Percentiles rank a stretch among this genome's conserved stretches.
Conservation (phyloP, 2,329 filamentous ascomycete species). For the Aspergillus japonicus region DNA sequence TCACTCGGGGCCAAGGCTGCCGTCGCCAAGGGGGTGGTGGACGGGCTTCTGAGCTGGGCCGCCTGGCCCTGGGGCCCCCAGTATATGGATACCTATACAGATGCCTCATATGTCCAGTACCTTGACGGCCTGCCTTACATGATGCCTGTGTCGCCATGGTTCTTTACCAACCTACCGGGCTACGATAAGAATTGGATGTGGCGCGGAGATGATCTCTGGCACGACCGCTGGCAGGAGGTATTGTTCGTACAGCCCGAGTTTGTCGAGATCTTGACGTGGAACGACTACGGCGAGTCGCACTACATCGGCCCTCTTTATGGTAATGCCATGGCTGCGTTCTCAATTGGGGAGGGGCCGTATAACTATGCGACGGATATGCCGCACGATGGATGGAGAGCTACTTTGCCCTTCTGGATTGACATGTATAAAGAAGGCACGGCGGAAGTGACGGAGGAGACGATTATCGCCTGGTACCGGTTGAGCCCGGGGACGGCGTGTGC, state of each 20-base stretch:
- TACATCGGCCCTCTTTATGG: too few species aligned
- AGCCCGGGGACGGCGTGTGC: too few species aligned
- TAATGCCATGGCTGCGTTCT: too few species aligned
- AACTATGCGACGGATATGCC: too few species aligned
- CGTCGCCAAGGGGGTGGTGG: constrained; percentile 26
- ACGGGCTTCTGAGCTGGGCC: constrained; percentile 44
- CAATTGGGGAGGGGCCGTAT: too few species aligned
- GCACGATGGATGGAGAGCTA: too few species aligned
- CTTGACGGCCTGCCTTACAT: constrained; percentile 44
- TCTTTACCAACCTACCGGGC: constrained; percentile 55
- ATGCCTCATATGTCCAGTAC: constrained; percentile 41
- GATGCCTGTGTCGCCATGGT: constrained; percentile 58
- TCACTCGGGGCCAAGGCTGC: constrained; percentile 34
- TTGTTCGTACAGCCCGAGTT: constrained; percentile 51
- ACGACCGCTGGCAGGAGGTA: constrained; percentile 57
- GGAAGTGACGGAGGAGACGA: too few species aligned
- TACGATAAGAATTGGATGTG: constrained; percentile 64
- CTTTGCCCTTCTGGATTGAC: too few species aligned
- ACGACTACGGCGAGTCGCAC: too few species aligned
- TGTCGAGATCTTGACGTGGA: constrained; percentile 52
- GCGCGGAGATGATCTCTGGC: constrained; percentile 60
- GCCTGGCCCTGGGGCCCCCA: constrained; percentile 42
- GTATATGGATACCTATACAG: constrained; percentile 36
- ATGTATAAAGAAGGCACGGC: too few species aligned
- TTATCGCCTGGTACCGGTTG: too few species aligned